Conservation (phyloP, 495 filamentous ascomycete species). For the Wilcoxina mikolae region DNA sequence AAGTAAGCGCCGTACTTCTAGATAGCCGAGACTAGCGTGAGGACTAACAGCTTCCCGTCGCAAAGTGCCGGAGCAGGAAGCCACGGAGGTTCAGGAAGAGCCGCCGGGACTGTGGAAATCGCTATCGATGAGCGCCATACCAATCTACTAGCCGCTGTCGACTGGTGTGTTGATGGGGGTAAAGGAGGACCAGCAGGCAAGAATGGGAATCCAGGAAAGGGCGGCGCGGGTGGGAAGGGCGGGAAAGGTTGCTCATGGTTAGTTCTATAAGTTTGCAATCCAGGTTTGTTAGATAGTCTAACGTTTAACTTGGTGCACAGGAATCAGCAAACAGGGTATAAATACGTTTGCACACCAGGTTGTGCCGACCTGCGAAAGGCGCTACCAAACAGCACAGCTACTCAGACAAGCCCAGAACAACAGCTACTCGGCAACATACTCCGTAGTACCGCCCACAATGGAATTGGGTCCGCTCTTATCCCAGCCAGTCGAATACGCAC, state of each 20-base stretch:
- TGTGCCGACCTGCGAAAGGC: too few relatives aligned
- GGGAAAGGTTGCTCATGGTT: constrained; percentile 21
- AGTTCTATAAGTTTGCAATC: too few relatives aligned
- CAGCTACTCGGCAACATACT: not conserved
- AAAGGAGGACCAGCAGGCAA: constrained; percentile 21
- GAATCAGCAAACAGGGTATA: constrained; percentile 12
- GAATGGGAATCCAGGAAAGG: constrained; percentile 18
- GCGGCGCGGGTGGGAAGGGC: constrained; percentile 22
- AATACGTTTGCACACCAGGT: not conserved
- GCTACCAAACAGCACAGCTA: too few relatives aligned
- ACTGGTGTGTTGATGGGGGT: constrained; percentile 6
- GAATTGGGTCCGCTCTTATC: not conserved
- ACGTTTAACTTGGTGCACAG: constrained; percentile 10
- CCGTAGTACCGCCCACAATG: not conserved
- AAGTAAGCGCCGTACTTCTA: not conserved
- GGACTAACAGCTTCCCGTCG: too few relatives aligned
- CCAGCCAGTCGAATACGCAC: not conserved
- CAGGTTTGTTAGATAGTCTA: too few relatives aligned
- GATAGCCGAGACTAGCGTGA: too few relatives aligned
- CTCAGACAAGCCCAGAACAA: not conserved
- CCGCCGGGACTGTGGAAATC: constrained; percentile 9
- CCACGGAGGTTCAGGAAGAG: not conserved
- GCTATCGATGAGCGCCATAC: constrained; percentile 17
- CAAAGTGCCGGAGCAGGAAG: not conserved
- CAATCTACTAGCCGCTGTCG: constrained; percentile 11